Conservation (phyloP, 805 yeast genomes). For the Priceomyces melissophilus region DNA sequence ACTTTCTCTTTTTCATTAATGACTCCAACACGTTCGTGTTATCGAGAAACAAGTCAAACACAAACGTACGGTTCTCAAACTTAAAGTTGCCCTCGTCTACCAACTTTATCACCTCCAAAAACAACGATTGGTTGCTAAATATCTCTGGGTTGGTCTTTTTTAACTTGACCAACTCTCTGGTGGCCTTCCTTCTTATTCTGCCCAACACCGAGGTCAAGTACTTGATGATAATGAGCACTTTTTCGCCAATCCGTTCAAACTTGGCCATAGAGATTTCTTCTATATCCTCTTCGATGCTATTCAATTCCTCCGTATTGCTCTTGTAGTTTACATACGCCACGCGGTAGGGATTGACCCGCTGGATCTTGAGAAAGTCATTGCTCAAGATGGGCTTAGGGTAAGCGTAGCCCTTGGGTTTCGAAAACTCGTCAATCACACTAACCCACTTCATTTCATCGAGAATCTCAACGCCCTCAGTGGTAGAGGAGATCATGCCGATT, state of each 20-base stretch:
- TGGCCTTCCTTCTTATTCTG: conserved; percentile 50
- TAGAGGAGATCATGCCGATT: conserved; percentile 68
- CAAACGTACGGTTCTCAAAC: conserved; percentile 58
- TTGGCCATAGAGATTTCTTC: conserved; percentile 8
- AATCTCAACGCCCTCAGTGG: conserved; percentile 78
- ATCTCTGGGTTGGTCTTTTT: conserved; percentile 47
- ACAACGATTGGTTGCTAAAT: conserved; percentile 55
- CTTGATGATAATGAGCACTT: conserved; percentile 39
- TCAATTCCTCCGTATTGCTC: conserved; percentile 3
- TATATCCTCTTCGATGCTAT: conserved; percentile 10
- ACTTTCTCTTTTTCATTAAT: conserved; percentile 38
- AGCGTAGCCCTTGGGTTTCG: conserved; percentile 15
- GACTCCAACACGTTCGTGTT: conserved; percentile 51
- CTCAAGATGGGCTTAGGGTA: conserved; percentile 15
- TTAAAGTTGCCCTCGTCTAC: conserved; percentile 60
- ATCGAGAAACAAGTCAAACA: conserved; percentile 59
- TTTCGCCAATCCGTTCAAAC: conserved; percentile 16
- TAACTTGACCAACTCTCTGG: conserved; percentile 53
- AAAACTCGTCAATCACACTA: conserved; percentile 16
- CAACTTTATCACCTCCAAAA: conserved; percentile 47
- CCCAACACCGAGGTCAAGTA: conserved; percentile 45
- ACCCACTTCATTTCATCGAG: conserved; percentile 79
- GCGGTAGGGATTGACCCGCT: conserved; percentile 23
- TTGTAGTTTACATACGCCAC: no score
- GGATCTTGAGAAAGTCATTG: conserved; percentile 15